Base-by-base conservation (phyloP, 148 eudicot genomes). In the Mesembryanthemum crystallinum region DNA sequence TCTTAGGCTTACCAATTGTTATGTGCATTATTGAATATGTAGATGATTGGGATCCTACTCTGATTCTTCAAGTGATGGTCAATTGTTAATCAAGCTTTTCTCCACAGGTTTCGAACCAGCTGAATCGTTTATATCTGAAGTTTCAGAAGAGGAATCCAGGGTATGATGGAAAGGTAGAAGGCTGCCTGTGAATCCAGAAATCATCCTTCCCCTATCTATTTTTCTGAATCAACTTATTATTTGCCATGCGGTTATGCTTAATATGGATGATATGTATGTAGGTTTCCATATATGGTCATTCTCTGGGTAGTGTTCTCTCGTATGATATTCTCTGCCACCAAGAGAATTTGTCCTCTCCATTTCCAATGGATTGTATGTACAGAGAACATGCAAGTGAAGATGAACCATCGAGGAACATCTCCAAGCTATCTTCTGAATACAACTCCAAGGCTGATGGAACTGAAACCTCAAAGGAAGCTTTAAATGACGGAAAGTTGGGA, bases 261-360 rank as follows among this genome's bases (percentile, higher is more conserved):
- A 73, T 5, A 18, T 72, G 11, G 27, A 28, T 51, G 73, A 35
- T 62, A 62, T 55, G 15, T 51, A 47, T 82, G 77, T 79, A 95
- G 98, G 94, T 95, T 78, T 95, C 99, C 5, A 63, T 95, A 43
- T 95, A 95, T 84, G 99, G 94, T 71, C 99, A 95, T 82, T 95
- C 99, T 57, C 77, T 95, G 73, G 99, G 99, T 68, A 95, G 99
- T 78, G 99, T 95, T 68, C 92, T 95, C 74, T 89, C 98, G 59
- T 95, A 89, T 81, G 98, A 95, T 81, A 92, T 95, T 81, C 90
- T 92, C 47, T 95, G 99, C 85, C 99, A 95, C 82, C 99, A 95
- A 89, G 91, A 89, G 61, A 86, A 82, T 64, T 74, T 90, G 74
- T 87, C 86, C 42, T 91, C 94, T 54, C 96, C 94, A 25, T 92